These are phyloP conservation scores for Vitis rotundifolia DNA, from an alignment of 164 flowering plant species.

Conservation along the genomic window DNA sequence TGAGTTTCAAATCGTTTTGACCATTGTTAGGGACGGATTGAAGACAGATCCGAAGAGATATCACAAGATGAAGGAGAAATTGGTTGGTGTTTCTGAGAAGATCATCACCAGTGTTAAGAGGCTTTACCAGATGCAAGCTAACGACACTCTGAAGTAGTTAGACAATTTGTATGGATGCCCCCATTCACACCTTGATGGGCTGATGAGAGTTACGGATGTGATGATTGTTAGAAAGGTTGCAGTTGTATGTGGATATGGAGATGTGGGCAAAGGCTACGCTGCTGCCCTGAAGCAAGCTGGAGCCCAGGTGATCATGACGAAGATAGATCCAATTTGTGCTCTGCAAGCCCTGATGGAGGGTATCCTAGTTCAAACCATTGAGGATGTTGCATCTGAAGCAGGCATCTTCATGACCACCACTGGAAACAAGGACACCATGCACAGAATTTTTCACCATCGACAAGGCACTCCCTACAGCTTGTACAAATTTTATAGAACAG, in stretches of 20 bases:
- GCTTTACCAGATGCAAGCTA: constrained; percentile 70
- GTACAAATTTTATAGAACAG: too few species aligned
- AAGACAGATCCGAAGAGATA: constrained; percentile 53
- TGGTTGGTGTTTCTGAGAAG: constrained; percentile 78
- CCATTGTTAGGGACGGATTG: constrained; percentile 50
- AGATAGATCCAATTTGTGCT: constrained; percentile 81
- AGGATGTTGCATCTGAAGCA: constrained; percentile 58
- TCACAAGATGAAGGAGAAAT: constrained; percentile 58
- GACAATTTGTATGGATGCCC: constrained; percentile 86
- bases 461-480: too few species aligned
- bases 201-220: constrained; percentile 83
- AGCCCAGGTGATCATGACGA: constrained; percentile 72
- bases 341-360: constrained; percentile 84
- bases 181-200: constrained; percentile 78
- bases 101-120: constrained; percentile 84
- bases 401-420: constrained; percentile 84
- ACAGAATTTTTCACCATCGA: too few species aligned
- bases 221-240: constrained; percentile 79
- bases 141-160: constrained; percentile 58
- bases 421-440: constrained; percentile 84
- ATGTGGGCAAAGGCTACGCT: constrained; percentile 84
- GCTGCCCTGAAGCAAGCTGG: constrained; percentile 70
- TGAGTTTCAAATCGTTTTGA: constrained; percentile 62
- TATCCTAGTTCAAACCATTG: constrained; percentile 54
- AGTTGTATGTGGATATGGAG: constrained; percentile 71